Conservation (phyloP, 73 alveolate genomes). For the Stentor coeruleus region DNA sequence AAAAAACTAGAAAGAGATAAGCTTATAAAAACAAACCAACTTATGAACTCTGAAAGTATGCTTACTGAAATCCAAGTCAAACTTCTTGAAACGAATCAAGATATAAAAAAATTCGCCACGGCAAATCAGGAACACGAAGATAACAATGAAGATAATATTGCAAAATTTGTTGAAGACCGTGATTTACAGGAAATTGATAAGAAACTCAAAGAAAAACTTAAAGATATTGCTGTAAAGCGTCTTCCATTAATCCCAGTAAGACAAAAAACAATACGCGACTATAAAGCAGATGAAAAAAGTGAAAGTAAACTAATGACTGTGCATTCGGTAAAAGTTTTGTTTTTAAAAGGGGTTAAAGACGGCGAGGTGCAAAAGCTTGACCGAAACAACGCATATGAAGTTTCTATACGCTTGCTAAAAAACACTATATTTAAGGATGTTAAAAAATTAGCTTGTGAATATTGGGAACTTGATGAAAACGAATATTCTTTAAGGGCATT, state of each 20-base stretch:
- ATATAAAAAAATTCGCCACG: neutral
- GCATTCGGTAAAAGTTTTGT: slow-evolving; percentile 2
- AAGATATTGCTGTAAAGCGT: neutral
- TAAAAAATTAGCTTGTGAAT: neutral
- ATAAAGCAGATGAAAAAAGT: neutral
- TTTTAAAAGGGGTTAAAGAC: neutral
- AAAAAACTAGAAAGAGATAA: neutral
- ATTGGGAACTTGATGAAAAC: slow-evolving; percentile 1
- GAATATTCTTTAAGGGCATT: neutral
- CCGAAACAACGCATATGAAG: neutral
- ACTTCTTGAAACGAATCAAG: neutral
- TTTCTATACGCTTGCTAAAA: neutral
- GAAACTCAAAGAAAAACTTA: slow-evolving; percentile 21
- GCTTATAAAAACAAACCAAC: slow-evolving; percentile 6
- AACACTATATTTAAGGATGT: neutral
- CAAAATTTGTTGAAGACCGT: neutral
- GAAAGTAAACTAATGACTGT: neutral
- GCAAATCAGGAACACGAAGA: neutral
- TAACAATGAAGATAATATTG: neutral
- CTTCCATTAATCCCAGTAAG: neutral
- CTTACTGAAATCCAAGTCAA: neutral
- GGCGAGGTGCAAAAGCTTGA: slow-evolving; percentile 11
- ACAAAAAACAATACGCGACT: neutral
- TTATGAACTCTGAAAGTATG: neutral
- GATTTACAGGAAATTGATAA: slow-evolving; percentile 14